Base-by-base conservation (phyloP, 495 filamentous ascomycete species). In the Xylaria acuta region DNA sequence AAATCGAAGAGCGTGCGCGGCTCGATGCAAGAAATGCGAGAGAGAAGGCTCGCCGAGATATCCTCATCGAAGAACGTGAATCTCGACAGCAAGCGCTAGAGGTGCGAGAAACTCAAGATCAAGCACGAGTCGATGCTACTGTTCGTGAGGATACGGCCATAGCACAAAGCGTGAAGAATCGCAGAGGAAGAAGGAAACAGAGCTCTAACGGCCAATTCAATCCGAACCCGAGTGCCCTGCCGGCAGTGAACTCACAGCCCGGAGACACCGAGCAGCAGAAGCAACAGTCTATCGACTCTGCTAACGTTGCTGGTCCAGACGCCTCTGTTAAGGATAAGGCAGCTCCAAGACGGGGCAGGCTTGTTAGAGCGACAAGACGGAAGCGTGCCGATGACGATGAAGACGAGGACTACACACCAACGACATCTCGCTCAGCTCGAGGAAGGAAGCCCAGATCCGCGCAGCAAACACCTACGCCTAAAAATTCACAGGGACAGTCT, bases 331-430 rank as follows among this genome's bases (percentile, higher is more conserved):
- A 51, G 14, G 4, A 51, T 3, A 38, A 66, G 43, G 32, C 45
- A 11, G 16, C 38, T 45, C 9, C 64, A 25, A 34, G 30, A 38
- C 45, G 43, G 7, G 27, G 32, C 32, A 36, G 27, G 5, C 2
- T 30, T 20, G 2, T 30, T 22, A 9, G 45, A 0, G 20, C n/a
- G 34, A 22, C 18, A 27, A 49, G 49, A 56, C 49, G 47, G 4
- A 67, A 54, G 36, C 34, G 65, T 36, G 22, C 18, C 5, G 49
- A 38, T 18, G 34, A 20, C 49, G 49, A 67, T 27, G 65, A 53
- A 34, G 64, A 67, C 49, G 65, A 67, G 12, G 65, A 56, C 1
- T 67, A 56, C n/a, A 40, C 11, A 56, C 65, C 65, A 6, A 49
- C 41, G 41, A 41, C n/a, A 43, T 64, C 60, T 9, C 36, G 38